Conservation (phyloP, 2,329 filamentous ascomycete genomes). For the Scedosporium minutisporum region DNA sequence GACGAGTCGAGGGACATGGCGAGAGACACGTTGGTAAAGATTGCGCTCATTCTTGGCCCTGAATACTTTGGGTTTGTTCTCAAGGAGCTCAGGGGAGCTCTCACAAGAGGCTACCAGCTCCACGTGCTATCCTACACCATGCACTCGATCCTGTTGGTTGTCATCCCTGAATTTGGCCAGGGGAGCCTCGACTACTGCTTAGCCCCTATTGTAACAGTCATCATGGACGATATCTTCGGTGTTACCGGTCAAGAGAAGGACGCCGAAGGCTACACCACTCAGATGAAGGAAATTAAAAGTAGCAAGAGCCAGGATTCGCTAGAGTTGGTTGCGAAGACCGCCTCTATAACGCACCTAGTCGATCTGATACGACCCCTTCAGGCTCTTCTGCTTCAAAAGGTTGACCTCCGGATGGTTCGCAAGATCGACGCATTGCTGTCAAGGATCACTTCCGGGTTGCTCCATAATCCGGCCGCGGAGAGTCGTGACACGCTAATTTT, state of each 20-base stretch:
- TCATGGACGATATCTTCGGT: slow-evolving; percentile 98
- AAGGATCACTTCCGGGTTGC: slow-evolving; percentile 71
- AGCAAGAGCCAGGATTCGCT: slow-evolving; percentile 98
- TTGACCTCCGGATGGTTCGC: slow-evolving; percentile 71
- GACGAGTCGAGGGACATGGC: slow-evolving; percentile 87
- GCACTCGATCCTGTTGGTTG: slow-evolving; percentile 76
- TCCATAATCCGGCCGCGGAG: slow-evolving; percentile 70
- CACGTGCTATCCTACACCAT: slow-evolving; percentile 93
- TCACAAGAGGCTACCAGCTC: slow-evolving; percentile 81
- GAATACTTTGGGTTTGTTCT: slow-evolving; percentile 86
- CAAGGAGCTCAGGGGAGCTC: slow-evolving; percentile 74
- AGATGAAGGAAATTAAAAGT: slow-evolving; percentile 96
- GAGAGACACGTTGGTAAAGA: slow-evolving; percentile 76
- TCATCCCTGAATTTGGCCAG: slow-evolving; percentile 61
- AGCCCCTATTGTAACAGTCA: slow-evolving; percentile 63
- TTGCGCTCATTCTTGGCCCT: slow-evolving; percentile 70
- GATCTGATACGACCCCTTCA: slow-evolving; percentile 72
- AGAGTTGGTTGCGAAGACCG: slow-evolving; percentile 78
- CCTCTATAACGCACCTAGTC: slow-evolving; percentile 64
- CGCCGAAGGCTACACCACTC: slow-evolving; percentile 85
- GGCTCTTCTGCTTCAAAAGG: slow-evolving; percentile 68
- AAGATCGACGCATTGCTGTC: slow-evolving; percentile 86
- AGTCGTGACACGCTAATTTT: slow-evolving; percentile 82
- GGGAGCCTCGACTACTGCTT: slow-evolving; percentile 89
- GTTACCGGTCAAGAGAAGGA: slow-evolving; percentile 91